Base-by-base conservation (phyloP, 2,329 filamentous ascomycete genomes). In the Ilyonectria destructans region DNA sequence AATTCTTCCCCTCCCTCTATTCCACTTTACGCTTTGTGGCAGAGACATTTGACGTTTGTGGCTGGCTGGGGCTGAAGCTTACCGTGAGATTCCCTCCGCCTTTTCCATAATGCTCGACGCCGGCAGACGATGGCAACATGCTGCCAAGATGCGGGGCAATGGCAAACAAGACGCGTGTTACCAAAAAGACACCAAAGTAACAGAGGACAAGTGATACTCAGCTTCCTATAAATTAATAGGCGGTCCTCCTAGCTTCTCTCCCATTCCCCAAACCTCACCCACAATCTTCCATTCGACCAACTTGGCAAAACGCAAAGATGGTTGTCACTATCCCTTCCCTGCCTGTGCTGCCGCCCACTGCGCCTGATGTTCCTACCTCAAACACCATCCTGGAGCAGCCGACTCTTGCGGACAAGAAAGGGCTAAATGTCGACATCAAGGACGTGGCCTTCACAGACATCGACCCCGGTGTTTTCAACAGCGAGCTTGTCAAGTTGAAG, bases 381-480 rank as follows among this genome's bases (percentile, higher is more conserved):
- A 62, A 69, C 7, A 26, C 51, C 0, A 79, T 80, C 23, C 71
- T 80, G 51, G 75, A 75, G 51, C 77, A 80, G 13, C 73, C 70
- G 1, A 58, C 71, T 2, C 69, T 77, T 8, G 75, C 72, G 35
- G 71, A 76, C 1, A 60, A 77, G 63, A 76, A 73, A 37, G 71
- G 76, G 21, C 76, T 73, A 3, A 35, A 69, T 4, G 67, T 68
- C 45, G 72, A 23, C 7, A 73, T 81, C 51, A 49, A 63, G 5
- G 74, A 81, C 55, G 72, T 75, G 6, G 69, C 76, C 2, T 71
- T 80, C n/a, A 51, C 69, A 1, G 80, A 79, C 2, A 79, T 80
- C 33, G 79, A 81, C 43, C 78, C 79, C 0, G 80, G 79, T 3
- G 75, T 81, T 21, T 77, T 81, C 55, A 76, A 79, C 64, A 75